These are phyloP conservation scores for Coemansia sp. DNA, from an alignment of 371 early-diverging fungal genomes.

Conservation along the genomic window DNA sequence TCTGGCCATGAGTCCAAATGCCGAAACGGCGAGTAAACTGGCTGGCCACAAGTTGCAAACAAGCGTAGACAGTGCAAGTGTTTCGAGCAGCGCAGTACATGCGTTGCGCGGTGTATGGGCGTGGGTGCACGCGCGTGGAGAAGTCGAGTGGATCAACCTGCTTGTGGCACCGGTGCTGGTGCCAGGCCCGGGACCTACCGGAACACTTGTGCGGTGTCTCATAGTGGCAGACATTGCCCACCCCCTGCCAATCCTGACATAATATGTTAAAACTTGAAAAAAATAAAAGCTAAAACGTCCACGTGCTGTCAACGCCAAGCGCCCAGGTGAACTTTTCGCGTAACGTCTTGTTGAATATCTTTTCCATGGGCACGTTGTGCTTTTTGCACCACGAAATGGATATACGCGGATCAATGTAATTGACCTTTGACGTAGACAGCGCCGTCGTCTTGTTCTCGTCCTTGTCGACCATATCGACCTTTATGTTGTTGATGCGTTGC, in stretches of 20 bases:
- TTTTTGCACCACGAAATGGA: slow-evolving; percentile 91
- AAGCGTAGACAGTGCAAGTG: neutral
- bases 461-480: slow-evolving; percentile 69
- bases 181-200: neutral
- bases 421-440: slow-evolving; percentile 94
- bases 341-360: slow-evolving; percentile 87
- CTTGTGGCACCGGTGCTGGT: slow-evolving; percentile 5
- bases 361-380: slow-evolving; percentile 84
- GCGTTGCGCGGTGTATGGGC: neutral
- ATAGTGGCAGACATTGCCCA: slow-evolving; percentile 1
- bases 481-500: slow-evolving; percentile 48
- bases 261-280: neutral
- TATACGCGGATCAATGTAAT: slow-evolving; percentile 98
- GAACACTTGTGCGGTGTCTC: neutral
- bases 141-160: neutral
- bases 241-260: neutral
- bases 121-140: neutral
- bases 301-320: slow-evolving; percentile 68
- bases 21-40: neutral
- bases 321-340: slow-evolving; percentile 98
- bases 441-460: slow-evolving; percentile 98
- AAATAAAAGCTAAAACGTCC: slow-evolving; percentile 53
- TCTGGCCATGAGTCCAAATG: slow-evolving; percentile 4
- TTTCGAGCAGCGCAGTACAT: neutral
- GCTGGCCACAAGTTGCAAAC: neutral